Evolutionary conservation across 768 basidiomycete genomes (phyloP).

Genomic region (Rhodotorula taiwanensis): DNA sequence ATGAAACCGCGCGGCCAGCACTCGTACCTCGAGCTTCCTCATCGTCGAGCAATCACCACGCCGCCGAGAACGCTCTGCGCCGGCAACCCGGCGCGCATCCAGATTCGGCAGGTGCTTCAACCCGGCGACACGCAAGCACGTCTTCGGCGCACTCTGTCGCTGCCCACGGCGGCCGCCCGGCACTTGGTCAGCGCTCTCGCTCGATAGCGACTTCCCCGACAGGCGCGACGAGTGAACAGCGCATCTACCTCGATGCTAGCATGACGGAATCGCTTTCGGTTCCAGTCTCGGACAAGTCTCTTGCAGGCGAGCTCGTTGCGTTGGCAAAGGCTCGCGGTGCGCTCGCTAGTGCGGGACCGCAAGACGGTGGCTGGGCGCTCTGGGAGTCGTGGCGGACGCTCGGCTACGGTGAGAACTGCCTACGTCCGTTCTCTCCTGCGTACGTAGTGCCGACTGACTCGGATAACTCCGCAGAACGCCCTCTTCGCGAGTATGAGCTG

Average conservation of each 20-base stretch:
- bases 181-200: not conserved
- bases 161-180: not conserved
- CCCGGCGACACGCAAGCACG: not conserved
- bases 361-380: conserved; percentile 66
- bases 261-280: conserved; percentile 64
- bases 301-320: conserved; percentile 64
- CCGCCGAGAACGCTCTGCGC: too few relatives aligned
- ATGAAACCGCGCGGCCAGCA: too few relatives aligned
- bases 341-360: conserved; percentile 52
- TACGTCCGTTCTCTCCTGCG: too few relatives aligned
- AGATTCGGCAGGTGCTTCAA: not conserved
- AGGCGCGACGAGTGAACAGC: conserved; percentile 35
- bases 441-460: too few relatives aligned
- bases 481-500: conserved; percentile 79
- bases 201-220: not conserved
- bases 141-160: not conserved
- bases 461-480: conserved; percentile 56
- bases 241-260: conserved; percentile 69
- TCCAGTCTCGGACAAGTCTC: conserved; percentile 61
- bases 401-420: conserved; percentile 85
- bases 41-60: too few relatives aligned
- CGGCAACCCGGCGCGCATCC: conserved; percentile 7
- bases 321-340: conserved; percentile 62
- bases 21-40: too few relatives aligned
- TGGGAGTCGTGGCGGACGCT: conserved; percentile 85